Conservation (phyloP, 2,329 filamentous ascomycete species). For the Aureobasidium sp. region DNA sequence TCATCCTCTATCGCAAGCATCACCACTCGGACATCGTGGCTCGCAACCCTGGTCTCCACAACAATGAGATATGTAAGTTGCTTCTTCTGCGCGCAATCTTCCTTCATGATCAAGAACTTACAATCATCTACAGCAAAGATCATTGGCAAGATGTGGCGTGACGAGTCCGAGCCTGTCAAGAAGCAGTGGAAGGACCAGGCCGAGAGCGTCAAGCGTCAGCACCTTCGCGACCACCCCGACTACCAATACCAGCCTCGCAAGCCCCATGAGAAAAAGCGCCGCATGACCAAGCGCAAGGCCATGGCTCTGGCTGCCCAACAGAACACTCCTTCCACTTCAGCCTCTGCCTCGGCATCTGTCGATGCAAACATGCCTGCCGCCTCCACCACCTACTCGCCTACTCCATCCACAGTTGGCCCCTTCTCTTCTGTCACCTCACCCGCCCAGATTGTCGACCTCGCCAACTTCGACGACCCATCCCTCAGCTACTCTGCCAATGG, state of each 20-base stretch:
- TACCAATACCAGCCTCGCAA: constrained; percentile 42
- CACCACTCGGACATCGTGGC: constrained; percentile 30
- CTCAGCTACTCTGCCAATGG: constrained; percentile 1
- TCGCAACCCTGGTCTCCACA: constrained; percentile 33
- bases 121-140: constrained; percentile 22
- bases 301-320: constrained; percentile 6
- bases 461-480: background rate
- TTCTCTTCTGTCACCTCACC: constrained; percentile 3
- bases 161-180: constrained; percentile 30
- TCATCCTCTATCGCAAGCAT: constrained; percentile 38
- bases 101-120: background rate
- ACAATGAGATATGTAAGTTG: constrained; percentile 39
- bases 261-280: constrained; percentile 38
- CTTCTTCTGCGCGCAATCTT: background rate
- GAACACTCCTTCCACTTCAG: background rate
- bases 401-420: background rate
- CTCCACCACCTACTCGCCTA: background rate
- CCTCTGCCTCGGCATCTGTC: background rate
- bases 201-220: constrained; percentile 32
- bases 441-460: constrained; percentile 8
- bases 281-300: constrained; percentile 23
- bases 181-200: constrained; percentile 32
- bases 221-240: constrained; percentile 33
- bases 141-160: constrained; percentile 36
- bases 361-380: background rate